These are phyloP conservation scores for Vachellia pachyceras DNA, from an alignment of 306 rosid species.

Conservation along the genomic window DNA sequence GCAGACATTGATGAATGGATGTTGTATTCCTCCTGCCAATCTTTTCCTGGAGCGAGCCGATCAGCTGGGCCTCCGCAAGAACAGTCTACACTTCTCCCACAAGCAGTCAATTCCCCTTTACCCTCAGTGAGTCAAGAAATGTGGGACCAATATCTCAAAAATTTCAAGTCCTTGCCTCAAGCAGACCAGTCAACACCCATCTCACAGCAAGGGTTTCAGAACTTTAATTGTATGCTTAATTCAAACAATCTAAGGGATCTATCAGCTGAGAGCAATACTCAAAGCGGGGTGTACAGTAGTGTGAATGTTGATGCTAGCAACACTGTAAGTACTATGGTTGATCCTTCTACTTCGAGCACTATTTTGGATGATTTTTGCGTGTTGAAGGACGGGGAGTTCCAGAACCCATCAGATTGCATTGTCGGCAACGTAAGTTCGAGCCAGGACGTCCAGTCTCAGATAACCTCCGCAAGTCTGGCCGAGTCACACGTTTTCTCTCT, in stretches of 20 bases:
- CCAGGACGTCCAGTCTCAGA: constrained; percentile 97
- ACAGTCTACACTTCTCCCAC: constrained; percentile 48
- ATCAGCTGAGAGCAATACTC: constrained; percentile 76
- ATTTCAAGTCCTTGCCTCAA: constrained; percentile 46
- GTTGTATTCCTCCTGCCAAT: constrained; percentile 51
- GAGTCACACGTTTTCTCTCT: constrained; percentile 76
- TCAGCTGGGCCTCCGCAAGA: constrained; percentile 59
- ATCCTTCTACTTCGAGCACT: constrained; percentile 68
- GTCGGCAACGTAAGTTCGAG: constrained; percentile 75
- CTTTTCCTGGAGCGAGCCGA: constrained; percentile 51
- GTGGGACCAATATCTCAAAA: constrained; percentile 59
- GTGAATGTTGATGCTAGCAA: constrained; percentile 51
- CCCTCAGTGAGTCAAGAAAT: constrained; percentile 58
- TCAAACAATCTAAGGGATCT: constrained; percentile 57
- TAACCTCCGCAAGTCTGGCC: constrained; percentile 75
- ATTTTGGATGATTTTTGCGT: constrained; percentile 63
- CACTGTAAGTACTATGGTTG: constrained; percentile 49
- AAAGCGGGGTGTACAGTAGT: constrained; percentile 62
- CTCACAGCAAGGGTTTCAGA: constrained; percentile 51
- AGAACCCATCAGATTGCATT: constrained; percentile 61
- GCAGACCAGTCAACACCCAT: constrained; percentile 51
- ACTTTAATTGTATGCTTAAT: constrained; percentile 46
- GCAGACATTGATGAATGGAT: constrained; percentile 65
- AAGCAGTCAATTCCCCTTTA: constrained; percentile 51
- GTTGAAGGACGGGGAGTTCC: constrained; percentile 56